Base-by-base conservation (phyloP, 176 grass and related monocot species). In the barley (Hordeum vulgare) region DNA sequence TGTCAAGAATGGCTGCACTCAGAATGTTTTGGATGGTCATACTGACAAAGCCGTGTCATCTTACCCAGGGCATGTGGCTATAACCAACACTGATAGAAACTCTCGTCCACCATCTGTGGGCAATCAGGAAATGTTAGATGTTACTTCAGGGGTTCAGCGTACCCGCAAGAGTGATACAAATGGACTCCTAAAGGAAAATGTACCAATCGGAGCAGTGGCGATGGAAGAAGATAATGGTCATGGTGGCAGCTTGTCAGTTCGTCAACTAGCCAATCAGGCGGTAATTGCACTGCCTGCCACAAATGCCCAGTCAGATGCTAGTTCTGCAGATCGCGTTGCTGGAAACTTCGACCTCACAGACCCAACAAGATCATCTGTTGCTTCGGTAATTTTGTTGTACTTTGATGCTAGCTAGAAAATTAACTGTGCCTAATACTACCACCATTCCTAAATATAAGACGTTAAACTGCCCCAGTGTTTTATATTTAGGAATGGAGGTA, bases 241-340 rank as follows among this genome's bases (percentile, higher is more conserved):
- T 71, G 61, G 41, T 77, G 82, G 79, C 58, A 84, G 31, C 20
- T 62, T 86, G 80, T 88, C 87, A 85, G 36, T 74, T 26, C 56
- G 71, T 67, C 86, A 86, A 90, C 25, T 90, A 81, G 64, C 28
- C 66, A 74, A 77, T 61, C 86, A 84, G 40, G 49, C 76, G 26
- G 64, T 73, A 77, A 27, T 57, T 34, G 77, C 83, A 63, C 18
- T 59, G 23, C 85, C 81, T 63, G 66, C 77, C 81, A 77, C 82
- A 86, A 87, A 92, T 92, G 87, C 85, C 53, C 87, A 86, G 36
- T 92, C 83, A 57, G 79, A 88, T 74, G 74, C 79, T 62, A 85
- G 80, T 76, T 85, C 76, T 73, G 80, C 82, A 78, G 82, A 81
- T 61, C 66, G 40, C 67, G 36, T 80, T 84, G 51, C 31, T 69